phyloP scores from a whole-genome alignment of 306 rosid genomes.

The Inga laurina region DNA sequence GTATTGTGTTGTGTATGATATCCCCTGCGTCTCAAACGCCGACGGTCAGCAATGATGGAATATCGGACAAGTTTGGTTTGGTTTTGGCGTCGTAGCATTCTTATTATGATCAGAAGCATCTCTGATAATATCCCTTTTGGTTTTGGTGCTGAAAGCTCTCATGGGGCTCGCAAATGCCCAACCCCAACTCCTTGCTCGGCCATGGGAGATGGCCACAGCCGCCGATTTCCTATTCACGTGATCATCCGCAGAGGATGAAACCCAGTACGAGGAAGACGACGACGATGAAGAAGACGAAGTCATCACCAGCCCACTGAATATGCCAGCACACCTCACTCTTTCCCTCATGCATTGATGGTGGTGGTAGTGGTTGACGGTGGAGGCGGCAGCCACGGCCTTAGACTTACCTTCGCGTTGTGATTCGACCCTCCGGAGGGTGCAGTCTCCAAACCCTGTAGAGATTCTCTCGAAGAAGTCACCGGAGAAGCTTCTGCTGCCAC shows the following conservation, averaged over 20 bases:
- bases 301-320: slow-evolving; percentile 78
- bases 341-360: slow-evolving; percentile 56
- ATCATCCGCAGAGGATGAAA: slow-evolving; percentile 52
- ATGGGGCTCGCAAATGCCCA: slow-evolving; percentile 96
- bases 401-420: slow-evolving; percentile 75
- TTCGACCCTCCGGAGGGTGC: slow-evolving; percentile 82
- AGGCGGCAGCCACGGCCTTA: slow-evolving; percentile 16
- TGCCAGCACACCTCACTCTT: slow-evolving; percentile 75
- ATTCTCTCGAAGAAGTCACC: slow-evolving; percentile 92
- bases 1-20: not conserved
- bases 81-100: slow-evolving; percentile 26
- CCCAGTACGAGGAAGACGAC: slow-evolving; percentile 67
- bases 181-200: slow-evolving; percentile 62
- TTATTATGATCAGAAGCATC: slow-evolving; percentile 55
- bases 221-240: slow-evolving; percentile 33
- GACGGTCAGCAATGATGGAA: slow-evolving; percentile 69
- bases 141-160: slow-evolving; percentile 68
- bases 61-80: slow-evolving; percentile 56
- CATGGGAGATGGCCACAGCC: slow-evolving; percentile 29
- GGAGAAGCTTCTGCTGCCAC: slow-evolving; percentile 96
- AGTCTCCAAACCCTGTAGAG: slow-evolving; percentile 90
- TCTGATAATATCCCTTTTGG: slow-evolving; percentile 45
- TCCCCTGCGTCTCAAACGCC: slow-evolving; percentile 23
- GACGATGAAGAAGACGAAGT: slow-evolving; percentile 63
- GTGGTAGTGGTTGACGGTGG: slow-evolving; percentile 7